Evolutionary conservation across 208 protist species (phyloP).

Genomic region (Leishmania lainsoni): DNA sequence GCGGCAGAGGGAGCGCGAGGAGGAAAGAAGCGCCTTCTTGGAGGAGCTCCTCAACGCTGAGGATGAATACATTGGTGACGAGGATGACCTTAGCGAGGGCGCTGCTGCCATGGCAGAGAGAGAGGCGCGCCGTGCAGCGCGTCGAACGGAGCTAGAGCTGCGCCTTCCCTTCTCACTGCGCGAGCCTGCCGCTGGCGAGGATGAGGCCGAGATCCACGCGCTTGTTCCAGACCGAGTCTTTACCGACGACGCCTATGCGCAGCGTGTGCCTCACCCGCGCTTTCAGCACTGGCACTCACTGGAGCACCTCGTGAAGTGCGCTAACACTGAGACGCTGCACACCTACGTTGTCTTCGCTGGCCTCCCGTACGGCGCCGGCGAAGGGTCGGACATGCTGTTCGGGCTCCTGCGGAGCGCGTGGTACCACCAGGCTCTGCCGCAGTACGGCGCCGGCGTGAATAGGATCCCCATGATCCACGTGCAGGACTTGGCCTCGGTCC

Average conservation of each 20-base stretch:
- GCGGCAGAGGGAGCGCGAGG: conserved; percentile 44
- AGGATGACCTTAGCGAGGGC: conserved; percentile 1
- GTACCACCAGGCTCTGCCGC: conserved; percentile 65
- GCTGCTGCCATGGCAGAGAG: conserved; percentile 18
- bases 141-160: conserved; percentile 17
- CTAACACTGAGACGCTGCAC: conserved; percentile 89
- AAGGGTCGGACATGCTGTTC: conserved; percentile 60
- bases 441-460: conserved; percentile 86
- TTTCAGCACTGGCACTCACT: conserved; percentile 86
- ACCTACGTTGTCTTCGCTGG: conserved; percentile 92
- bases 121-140: conserved; percentile 12
- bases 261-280: conserved; percentile 82
- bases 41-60: conserved; percentile 52
- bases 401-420: conserved; percentile 78
- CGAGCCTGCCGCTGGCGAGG: conserved; percentile 32
- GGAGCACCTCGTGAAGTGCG: conserved; percentile 89
- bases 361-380: conserved; percentile 88
- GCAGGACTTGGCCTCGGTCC: conserved; percentile 81
- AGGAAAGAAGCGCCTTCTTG: conserved; percentile 38
- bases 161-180: conserved; percentile 30
- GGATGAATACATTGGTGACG: conserved; percentile 32
- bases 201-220: conserved; percentile 53
- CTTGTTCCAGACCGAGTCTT: conserved; percentile 69
- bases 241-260: conserved; percentile 86
- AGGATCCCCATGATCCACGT: conserved; percentile 94